A percentile compares a stretch with the other conserved stretches of the same genome.
Evolutionary conservation across 1,139 yeast genomes (phyloP).

Genomic region (Debaryomyces fabryi): DNA sequence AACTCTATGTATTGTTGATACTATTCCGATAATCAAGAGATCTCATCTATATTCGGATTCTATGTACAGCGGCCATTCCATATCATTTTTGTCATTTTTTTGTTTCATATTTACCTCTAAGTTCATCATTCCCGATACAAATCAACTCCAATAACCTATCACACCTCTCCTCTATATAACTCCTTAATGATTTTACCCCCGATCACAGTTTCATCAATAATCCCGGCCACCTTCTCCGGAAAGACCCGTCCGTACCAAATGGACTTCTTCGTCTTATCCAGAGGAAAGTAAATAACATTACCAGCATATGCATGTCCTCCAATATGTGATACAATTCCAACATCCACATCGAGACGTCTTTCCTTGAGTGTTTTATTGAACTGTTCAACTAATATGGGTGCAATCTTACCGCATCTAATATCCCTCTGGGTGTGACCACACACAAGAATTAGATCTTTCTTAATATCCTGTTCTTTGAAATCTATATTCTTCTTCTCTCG

Average conservation of each 20-base stretch:
- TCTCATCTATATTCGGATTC: not conserved
- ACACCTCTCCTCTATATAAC: slow-evolving; percentile 49
- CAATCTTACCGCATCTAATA: slow-evolving; percentile 64
- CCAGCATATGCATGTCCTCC: slow-evolving; percentile 87
- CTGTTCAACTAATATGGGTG: slow-evolving; percentile 58
- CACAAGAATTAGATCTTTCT: slow-evolving; percentile 44
- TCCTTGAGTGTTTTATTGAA: slow-evolving; percentile 44
- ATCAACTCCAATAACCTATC: not conserved
- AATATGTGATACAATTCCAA: slow-evolving; percentile 66
- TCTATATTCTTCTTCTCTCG: slow-evolving; percentile 6
- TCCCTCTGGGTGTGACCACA: slow-evolving; percentile 73
- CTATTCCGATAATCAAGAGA: not conserved
- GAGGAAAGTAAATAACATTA: slow-evolving; percentile 58
- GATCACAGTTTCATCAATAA: slow-evolving; percentile 55
- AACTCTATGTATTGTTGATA: not conserved
- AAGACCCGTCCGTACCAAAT: slow-evolving; percentile 75
- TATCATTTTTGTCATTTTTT: no score
- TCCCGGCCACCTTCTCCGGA: slow-evolving; percentile 68
- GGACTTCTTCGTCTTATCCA: slow-evolving; percentile 38
- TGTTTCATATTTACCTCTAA: no score
- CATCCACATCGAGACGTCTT: slow-evolving; percentile 35
- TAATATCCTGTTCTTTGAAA: slow-evolving; percentile 24
- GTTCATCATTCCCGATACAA: not conserved
- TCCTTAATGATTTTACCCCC: slow-evolving; percentile 53
- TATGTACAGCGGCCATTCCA: not conserved